A percentile compares a stretch with the other conserved stretches of the same genome.
Evolutionary conservation across 2,329 filamentous ascomycete genomes (phyloP).

Genomic region (Paecilomyces dactylethromorphus): DNA sequence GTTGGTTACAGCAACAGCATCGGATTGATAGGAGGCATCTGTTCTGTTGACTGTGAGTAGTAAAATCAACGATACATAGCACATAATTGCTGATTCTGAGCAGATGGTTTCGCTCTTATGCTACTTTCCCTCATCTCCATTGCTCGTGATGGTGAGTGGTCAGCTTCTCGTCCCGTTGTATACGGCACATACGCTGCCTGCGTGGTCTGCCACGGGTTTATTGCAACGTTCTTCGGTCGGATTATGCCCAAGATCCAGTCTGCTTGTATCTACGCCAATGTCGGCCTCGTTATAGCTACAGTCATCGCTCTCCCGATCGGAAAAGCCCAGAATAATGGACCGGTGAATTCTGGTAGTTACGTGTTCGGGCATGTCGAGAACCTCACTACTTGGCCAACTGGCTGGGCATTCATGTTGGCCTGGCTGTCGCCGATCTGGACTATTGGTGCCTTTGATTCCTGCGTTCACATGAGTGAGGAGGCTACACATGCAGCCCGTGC

Average conservation of each 20-base stretch:
- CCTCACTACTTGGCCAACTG: conserved; percentile 51
- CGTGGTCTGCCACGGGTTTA: conserved; percentile 48
- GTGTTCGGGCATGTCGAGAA: conserved; percentile 55
- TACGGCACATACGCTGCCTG: conserved; percentile 53
- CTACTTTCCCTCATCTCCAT: conserved; percentile 54
- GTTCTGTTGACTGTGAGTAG: conserved; percentile 51
- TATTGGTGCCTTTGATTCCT: conserved; percentile 48
- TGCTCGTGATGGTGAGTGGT: conserved; percentile 50
- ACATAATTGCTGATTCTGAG: neutral
- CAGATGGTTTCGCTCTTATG: conserved; percentile 49
- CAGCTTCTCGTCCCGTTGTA: conserved; percentile 48
- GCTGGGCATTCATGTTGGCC: conserved; percentile 54
- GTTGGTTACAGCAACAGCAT: conserved; percentile 58
- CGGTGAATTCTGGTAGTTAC: conserved; percentile 35
- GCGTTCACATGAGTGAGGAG: conserved; percentile 56
- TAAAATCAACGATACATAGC: conserved; percentile 6
- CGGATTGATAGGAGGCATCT: conserved; percentile 55
- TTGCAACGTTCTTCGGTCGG: conserved; percentile 47
- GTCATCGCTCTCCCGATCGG: conserved; percentile 53
- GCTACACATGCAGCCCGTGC: conserved; percentile 54
- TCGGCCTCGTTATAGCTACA: conserved; percentile 50
- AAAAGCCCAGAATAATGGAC: conserved; percentile 17
- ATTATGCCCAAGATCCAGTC: conserved; percentile 56
- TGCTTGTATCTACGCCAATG: conserved; percentile 50
- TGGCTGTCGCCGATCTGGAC: conserved; percentile 60